Evolutionary conservation across 108 stramenopile genomes (phyloP), one percentile per base, ranked within the genome.

Genomic region (Cyclostephanos invisitatus): DNA sequence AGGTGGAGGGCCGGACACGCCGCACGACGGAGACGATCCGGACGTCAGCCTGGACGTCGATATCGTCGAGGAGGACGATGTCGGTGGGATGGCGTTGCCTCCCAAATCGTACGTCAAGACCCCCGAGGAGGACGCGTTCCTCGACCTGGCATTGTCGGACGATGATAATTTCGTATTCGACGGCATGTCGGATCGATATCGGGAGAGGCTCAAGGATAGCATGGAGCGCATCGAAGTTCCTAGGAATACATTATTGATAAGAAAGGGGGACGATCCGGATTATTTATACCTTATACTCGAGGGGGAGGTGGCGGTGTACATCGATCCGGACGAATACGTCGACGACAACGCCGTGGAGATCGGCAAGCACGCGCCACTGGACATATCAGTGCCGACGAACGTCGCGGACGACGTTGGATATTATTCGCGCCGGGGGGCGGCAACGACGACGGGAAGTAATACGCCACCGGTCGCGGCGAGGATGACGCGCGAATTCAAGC

Each of bases 161-260:
- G 69, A 70, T 22, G 76, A 77, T 51, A 77, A 77, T 51, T 62
- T 77, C 42, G 64, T 77, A 9, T 69, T 77, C 35, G 76, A 77
- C 36, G 68, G 68, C 32, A 38, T 77, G 24, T 68, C 76, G 18
- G 24, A 46, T n/a, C 68, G 70, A 9, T 57, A 65, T 14, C 76
- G 69, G 15, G 57, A 77, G 59, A 77, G 32, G n/a, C 28, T 77
- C 12, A 70, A 70, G 42, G 68, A 51, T 15, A 40, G 64, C 37
- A 62, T 77, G 22, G 76, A 77, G 46, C 68, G 76, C 7, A 44
- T 77, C 24, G 46, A 57, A 35, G 69, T 70, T 7, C 77, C 77
- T 15, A 38, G 67, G 53, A 66, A 71, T 17, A 70, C 70, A 8
- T 20, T 78, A 5, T 24, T 78, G 0, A 78, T 78, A 24, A 53